Conservation (phyloP, 2,329 filamentous ascomycete genomes). For the Aspergillus fructus region DNA sequence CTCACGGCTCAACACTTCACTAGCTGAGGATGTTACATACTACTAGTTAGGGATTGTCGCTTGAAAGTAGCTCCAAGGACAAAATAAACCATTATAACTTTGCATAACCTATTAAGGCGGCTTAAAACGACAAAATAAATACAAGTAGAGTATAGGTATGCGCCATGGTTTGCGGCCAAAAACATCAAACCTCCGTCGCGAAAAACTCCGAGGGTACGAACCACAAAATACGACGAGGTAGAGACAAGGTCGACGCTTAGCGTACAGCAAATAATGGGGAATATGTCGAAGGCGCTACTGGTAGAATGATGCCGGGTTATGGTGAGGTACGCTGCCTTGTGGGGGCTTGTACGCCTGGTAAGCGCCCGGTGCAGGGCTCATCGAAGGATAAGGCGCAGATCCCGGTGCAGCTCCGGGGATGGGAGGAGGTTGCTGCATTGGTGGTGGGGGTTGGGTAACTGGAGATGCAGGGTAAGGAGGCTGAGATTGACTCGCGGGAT, state of each 20-base stretch:
- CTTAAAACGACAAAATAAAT: not conserved
- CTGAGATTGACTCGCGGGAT: slow-evolving; percentile 25
- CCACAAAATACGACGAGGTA: not conserved
- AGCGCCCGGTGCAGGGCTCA: slow-evolving; percentile 27
- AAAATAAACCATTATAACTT: not conserved
- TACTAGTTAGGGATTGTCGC: too few species aligned
- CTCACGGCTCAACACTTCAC: not conserved
- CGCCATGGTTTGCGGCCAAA: not conserved
- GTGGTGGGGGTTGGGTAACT: slow-evolving; percentile 29
- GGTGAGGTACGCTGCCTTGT: slow-evolving; percentile 28
- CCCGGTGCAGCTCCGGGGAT: slow-evolving; percentile 32
- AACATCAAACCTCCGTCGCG: not conserved
- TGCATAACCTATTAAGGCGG: not conserved
- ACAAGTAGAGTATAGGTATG: slow-evolving; percentile 1
- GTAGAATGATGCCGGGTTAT: slow-evolving; percentile 42
- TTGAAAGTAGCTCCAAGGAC: not conserved
- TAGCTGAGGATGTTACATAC: not conserved
- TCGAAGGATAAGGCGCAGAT: slow-evolving; percentile 34
- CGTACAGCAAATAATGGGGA: not conserved
- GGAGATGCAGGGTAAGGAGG: slow-evolving; percentile 34
- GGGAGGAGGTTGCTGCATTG: slow-evolving; percentile 36
- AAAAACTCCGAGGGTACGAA: not conserved
- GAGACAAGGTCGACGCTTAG: not conserved
- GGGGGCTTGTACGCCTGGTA: slow-evolving; percentile 42
- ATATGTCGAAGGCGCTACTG: slow-evolving; percentile 22